Evolutionary conservation across 2,329 filamentous ascomycete species (phyloP).

Genomic region (Zasmidium citrigriseum): DNA sequence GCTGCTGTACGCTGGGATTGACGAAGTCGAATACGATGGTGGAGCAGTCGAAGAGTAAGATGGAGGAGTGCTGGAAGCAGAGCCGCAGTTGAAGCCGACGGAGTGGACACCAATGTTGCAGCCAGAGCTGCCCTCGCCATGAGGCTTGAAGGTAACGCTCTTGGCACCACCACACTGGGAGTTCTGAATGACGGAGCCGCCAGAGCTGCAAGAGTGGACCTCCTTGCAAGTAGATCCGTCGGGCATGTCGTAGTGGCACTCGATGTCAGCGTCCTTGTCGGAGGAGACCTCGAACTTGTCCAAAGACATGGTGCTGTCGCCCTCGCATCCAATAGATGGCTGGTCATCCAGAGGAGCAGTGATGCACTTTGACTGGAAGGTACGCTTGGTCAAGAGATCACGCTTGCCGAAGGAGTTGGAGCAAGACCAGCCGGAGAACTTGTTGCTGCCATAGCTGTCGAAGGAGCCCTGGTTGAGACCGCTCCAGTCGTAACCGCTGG

Average conservation of each 20-base stretch:
- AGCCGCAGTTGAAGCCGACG: constrained; percentile 73
- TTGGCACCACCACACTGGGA: constrained; percentile 89
- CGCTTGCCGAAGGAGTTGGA: constrained; percentile 62
- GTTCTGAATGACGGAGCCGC: constrained; percentile 74
- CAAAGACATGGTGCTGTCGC: constrained; percentile 68
- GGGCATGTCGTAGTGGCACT: constrained; percentile 85
- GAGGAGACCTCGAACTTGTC: constrained; percentile 70
- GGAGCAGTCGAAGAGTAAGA: constrained; percentile 34
- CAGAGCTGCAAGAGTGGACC: constrained; percentile 64
- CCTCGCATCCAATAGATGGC: constrained; percentile 46
- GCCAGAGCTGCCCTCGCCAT: constrained; percentile 29
- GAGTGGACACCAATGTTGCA: constrained; percentile 74
- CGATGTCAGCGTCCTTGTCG: constrained; percentile 71
- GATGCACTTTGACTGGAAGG: constrained; percentile 46
- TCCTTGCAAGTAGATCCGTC: constrained; percentile 83
- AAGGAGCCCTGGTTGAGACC: constrained; percentile 64
- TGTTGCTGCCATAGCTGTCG: constrained; percentile 68
- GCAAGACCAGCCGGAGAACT: constrained; percentile 74
- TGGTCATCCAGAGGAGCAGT: constrained; percentile 48
- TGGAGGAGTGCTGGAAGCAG: constrained; percentile 29
- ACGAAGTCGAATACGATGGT: constrained; percentile 20
- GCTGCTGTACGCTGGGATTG: constrained; percentile 10
- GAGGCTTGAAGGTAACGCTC: constrained; percentile 68
- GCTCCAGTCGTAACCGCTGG: constrained; percentile 70
- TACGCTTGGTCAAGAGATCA: constrained; percentile 52